phyloP scores from a whole-genome alignment of 1,284 basidiomycete genomes.

The Mycosarcoma maydis region DNA sequence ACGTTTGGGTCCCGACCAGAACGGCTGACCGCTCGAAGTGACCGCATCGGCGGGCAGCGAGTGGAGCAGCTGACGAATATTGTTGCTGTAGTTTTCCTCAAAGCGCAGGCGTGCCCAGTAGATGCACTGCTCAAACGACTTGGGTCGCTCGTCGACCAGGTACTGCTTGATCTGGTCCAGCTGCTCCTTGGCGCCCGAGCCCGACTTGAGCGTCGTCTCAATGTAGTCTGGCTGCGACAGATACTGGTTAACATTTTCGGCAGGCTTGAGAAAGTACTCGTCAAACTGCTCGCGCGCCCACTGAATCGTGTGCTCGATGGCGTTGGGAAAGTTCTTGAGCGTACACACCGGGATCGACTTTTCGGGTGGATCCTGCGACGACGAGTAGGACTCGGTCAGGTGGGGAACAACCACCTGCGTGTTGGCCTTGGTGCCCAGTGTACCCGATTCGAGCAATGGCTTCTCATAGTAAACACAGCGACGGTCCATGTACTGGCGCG shows the following conservation, averaged over 20 bases:
- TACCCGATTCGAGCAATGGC: slow-evolving; percentile 95
- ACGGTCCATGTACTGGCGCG: slow-evolving; percentile 97
- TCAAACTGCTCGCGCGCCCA: slow-evolving; percentile 97
- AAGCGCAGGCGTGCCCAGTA: slow-evolving; percentile 96
- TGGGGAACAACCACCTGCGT: slow-evolving; percentile 95
- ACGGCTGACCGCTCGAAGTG: slow-evolving; percentile 87
- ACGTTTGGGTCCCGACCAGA: slow-evolving; percentile 85
- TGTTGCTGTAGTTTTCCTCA: slow-evolving; percentile 92
- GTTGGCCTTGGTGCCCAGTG: slow-evolving; percentile 98
- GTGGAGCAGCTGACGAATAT: slow-evolving; percentile 90
- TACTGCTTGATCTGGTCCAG: slow-evolving; percentile 88
- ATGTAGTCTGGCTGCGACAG: slow-evolving; percentile 96
- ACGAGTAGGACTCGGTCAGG: slow-evolving; percentile 95
- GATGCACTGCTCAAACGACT: slow-evolving; percentile 97
- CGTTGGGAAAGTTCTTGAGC: slow-evolving; percentile 99
- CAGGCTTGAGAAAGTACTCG: slow-evolving; percentile 90
- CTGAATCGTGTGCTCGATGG: slow-evolving; percentile 94
- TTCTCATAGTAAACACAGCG: slow-evolving; percentile 98
- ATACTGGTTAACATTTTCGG: slow-evolving; percentile 94
- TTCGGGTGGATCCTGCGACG: slow-evolving; percentile 98
- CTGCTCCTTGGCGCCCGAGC: slow-evolving; percentile 70
- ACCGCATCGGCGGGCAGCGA: slow-evolving; percentile 92
- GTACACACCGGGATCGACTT: slow-evolving; percentile 98
- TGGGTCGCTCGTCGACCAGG: slow-evolving; percentile 89
- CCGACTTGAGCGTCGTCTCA: slow-evolving; percentile 84